phyloP scores from a whole-genome alignment of 2,329 filamentous ascomycete genomes.

The Byssoonygena ceratinophila region DNA sequence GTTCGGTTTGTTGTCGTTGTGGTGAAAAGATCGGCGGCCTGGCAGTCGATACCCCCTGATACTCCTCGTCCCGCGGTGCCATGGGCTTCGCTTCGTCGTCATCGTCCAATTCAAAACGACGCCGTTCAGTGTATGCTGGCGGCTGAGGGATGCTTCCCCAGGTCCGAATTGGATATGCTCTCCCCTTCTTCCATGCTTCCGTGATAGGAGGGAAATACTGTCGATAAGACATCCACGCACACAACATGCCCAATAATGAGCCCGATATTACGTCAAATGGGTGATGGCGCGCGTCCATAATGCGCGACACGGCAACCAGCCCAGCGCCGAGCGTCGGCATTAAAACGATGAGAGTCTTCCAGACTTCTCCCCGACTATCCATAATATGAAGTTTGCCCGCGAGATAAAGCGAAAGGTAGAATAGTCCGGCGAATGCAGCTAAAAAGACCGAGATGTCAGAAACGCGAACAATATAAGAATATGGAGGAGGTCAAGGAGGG shows the following conservation, averaged over 20 bases:
- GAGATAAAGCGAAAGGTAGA: slow-evolving; percentile 50
- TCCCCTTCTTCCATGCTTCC: slow-evolving; percentile 48
- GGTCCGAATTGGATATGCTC: slow-evolving; percentile 48
- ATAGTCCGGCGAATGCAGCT: slow-evolving; percentile 50
- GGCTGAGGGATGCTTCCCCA: slow-evolving; percentile 35
- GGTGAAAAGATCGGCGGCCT: slow-evolving; percentile 13
- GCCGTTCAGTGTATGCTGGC: slow-evolving; percentile 6
- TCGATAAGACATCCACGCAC: slow-evolving; percentile 45
- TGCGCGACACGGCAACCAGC: slow-evolving; percentile 47
- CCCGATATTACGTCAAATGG: slow-evolving; percentile 52
- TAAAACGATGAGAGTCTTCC: slow-evolving; percentile 47
- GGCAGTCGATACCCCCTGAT: slow-evolving; percentile 15
- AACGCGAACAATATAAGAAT: slow-evolving; percentile 16
- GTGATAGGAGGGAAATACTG: slow-evolving; percentile 50
- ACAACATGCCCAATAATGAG: slow-evolving; percentile 43
- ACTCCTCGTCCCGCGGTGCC: slow-evolving; percentile 21
- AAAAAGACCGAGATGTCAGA: neutral
- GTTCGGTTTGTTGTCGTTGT: slow-evolving; percentile 19
- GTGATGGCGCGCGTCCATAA: slow-evolving; percentile 53
- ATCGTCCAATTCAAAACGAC: slow-evolving; percentile 12
- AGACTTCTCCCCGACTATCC: slow-evolving; percentile 51
- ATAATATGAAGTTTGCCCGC: slow-evolving; percentile 50
- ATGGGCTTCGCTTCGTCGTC: slow-evolving; percentile 25
- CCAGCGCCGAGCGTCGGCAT: slow-evolving; percentile 45
- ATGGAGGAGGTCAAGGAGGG: neutral